Base-by-base conservation (phyloP, 208 protist genomes). In the Leishmania arabica region DNA sequence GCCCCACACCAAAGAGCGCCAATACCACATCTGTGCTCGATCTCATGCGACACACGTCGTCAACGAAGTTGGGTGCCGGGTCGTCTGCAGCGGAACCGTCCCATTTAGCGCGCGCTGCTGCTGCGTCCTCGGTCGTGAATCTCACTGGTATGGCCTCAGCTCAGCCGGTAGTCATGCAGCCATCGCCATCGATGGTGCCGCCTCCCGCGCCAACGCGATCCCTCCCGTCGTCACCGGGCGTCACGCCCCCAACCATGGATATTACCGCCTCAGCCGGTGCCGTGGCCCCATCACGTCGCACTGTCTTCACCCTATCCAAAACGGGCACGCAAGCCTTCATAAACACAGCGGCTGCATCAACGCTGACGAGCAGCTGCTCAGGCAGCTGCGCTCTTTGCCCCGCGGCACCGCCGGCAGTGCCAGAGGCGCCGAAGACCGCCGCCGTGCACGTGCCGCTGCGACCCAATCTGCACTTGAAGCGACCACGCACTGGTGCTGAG, bases 281-380 rank as follows among this genome's bases (percentile, higher is more conserved):
- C 11, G 7, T 75, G 21, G 69, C 56, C 31, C 68, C 69, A 34
- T 62, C 79, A 34, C 82, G 86, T 15, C 82, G 86, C 42, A 89
- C 86, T 3, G 82, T 85, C 24, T 89, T 89, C 66, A 86, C 83
- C 15, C 54, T 89, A 21, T 69, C 79, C n/a, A 31, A 69, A 19
- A 17, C 75, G 24, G 54, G 60, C 21, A 5, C 68, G 15, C n/a
- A 21, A 11, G 21, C 24, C 45, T 34, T 45, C 27, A 53, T 19
- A 21, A 76, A 6, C 51, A 64, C 72, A 64, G 7, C 72, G 17
- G n/a, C 51, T 64, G 51, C 47, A 31, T 76, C 53, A 5, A 56
- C n/a, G 13, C 13, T 45, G 51, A 17, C 34, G 15, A 45, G 31
- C 56, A 68, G 56, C 56, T 49, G n/a, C 40, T n/a, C 37, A 27